Evolutionary conservation across 495 filamentous ascomycete species (phyloP).

Genomic region (Xylaria venustula): DNA sequence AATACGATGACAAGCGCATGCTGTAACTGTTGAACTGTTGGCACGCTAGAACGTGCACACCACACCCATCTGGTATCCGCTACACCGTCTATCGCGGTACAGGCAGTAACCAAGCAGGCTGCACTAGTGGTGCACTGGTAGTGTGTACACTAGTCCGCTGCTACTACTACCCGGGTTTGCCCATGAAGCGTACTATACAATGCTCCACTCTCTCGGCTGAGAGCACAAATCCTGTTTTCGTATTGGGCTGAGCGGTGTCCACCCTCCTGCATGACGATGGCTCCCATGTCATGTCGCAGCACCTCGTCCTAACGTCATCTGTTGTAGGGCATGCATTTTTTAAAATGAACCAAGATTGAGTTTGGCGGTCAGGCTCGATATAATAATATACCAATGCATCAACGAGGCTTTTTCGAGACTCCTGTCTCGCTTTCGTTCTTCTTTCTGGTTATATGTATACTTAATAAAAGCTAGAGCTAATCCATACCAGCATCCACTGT

Average conservation of each 20-base stretch:
- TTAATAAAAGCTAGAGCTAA: neutral
- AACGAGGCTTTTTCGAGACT: neutral
- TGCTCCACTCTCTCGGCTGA: neutral
- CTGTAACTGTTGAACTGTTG: neutral
- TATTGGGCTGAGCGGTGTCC: conserved; percentile 11
- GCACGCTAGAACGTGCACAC: neutral
- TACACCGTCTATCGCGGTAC: no score
- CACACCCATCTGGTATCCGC: no score
- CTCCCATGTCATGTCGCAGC: conserved; percentile 1
- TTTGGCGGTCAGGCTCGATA: conserved; percentile 3
- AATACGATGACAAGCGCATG: conserved; percentile 19
- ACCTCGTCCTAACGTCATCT: conserved; percentile 9
- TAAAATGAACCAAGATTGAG: neutral
- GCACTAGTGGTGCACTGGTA: no score
- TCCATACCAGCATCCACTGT: no score
- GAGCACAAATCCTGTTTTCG: conserved; percentile 9
- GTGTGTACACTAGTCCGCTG: no score
- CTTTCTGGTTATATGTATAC: no score
- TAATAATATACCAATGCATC: conserved; percentile 4
- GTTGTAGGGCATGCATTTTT: neutral
- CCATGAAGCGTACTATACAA: no score
- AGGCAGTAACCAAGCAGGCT: neutral
- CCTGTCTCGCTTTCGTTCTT: neutral
- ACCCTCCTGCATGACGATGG: conserved; percentile 9
- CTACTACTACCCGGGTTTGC: no score